Base-by-base conservation (phyloP, 2,329 filamentous ascomycete genomes). In the Aspergillus pseudonomiae region DNA sequence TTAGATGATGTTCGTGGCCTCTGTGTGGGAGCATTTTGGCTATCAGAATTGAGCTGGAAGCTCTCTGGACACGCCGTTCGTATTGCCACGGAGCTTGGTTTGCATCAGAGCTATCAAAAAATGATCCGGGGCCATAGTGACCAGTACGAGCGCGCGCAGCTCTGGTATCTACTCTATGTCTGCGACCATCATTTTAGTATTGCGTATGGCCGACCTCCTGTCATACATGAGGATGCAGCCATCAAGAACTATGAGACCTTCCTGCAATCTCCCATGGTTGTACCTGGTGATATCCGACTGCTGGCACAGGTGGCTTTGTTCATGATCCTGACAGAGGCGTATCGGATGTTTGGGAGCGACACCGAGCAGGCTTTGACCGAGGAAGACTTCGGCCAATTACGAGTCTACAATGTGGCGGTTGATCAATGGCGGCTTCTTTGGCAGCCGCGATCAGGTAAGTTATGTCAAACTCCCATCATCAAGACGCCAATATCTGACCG, bases 131-230 rank as follows among this genome's bases (percentile, higher is more conserved):
- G 83, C 0, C 78, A 81, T 39, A 75, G 67, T 9, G 80, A 85
- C 65, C 80, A 85, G 60, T 82, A 84, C 61, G 85, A 88, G 62
- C 82, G 83, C 41, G 81, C 87, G 4, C 80, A 87, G 24, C 74
- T 89, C 14, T 89, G 87, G 87, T 89, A 88, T 71, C 72, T 88
- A 39, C 75, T 88, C 0, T 90, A 89, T 68, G 86, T 89, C 1
- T 89, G 87, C 69, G 88, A 90, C 68, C 87, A 89, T 65, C 88
- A 90, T 71, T 85, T 89, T 32, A 86, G 85, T 21, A 88, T 88
- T 26, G 77, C 88, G 0, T 88, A 89, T 60, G 85, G 86, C 2
- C 79, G 87, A 3, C 84, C 85, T 1, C 83, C 85, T 0, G 83
- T 88, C 10, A 84, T 88, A 0, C 83, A 85, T 32, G 86, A 88